Base-by-base conservation (phyloP, 2,329 filamentous ascomycete species). In the Colletotrichum musae region DNA sequence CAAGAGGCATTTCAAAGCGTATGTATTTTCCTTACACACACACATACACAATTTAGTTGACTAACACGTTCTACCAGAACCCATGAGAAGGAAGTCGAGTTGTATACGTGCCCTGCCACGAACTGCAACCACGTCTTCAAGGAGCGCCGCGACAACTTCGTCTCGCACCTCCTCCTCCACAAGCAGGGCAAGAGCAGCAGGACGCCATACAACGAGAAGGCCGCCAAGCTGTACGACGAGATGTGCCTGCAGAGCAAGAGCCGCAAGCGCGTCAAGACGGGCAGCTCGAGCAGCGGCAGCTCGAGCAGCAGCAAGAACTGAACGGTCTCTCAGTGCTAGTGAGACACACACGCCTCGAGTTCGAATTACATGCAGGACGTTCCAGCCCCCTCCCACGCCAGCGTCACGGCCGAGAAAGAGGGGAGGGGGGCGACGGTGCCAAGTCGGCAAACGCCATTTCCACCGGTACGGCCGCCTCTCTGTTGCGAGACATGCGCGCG, bases 1-100 rank as follows among this genome's bases (percentile, higher is more conserved):
- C 18, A 89, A 88, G 78, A 82, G 87, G 32, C 87, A 89, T 74
- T 80, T 84, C 59, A 81, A 82, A 61, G 85, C 84, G 86, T 88
- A 74, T 80, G 85, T 82, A n/a, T 41, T 21, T 2, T 9, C 10
- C 28, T 21, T 6, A n/a, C 52, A 10, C 2, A 24, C 21, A 18
- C 9, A 28, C 28, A 16, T 36, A 9, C 47, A n/a, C 26, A 21
- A 41, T 79, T 80, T 10, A 24, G 21, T 36, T 36, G 32, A 32
- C 21, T 62, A 39, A 60, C 51, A 61, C 26, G 26, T 1, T 16
- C 50, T n/a, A 15, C 21, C 52, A 68, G 68, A 5, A 72, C 65
- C n/a, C 68, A 70, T n/a, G 70, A 68, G 56, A 71, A 60, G 26
- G 66, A 69, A 43, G 69, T 65, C 61, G 70, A 72, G 59, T 32